These are phyloP conservation scores for Solanum ossicruentum DNA, from an alignment of 257 asterid species.

Conservation along the genomic window DNA sequence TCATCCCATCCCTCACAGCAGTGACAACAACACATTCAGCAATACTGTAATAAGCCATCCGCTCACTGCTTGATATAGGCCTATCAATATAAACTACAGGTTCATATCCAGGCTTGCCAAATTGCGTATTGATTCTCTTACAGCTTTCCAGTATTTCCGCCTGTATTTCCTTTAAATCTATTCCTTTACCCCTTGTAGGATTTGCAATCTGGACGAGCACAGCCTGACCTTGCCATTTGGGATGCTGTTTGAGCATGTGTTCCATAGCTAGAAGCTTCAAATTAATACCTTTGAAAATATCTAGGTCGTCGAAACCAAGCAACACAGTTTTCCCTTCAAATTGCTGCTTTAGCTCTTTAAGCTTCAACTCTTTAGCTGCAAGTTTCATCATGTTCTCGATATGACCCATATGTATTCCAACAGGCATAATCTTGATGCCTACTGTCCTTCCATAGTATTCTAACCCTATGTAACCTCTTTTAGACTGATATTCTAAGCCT, in stretches of 20 bases:
- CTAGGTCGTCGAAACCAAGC: slow-evolving; percentile 86
- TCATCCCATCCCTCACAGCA: slow-evolving; percentile 91
- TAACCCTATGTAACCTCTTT: slow-evolving; percentile 85
- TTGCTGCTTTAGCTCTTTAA: slow-evolving; percentile 55
- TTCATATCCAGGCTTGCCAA: slow-evolving; percentile 73
- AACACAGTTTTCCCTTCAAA: slow-evolving; percentile 67
- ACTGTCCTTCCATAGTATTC: slow-evolving; percentile 85
- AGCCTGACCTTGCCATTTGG: slow-evolving; percentile 70
- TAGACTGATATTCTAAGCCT: slow-evolving; percentile 81
- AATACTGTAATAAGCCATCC: slow-evolving; percentile 72
- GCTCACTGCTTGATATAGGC: slow-evolving; percentile 56
- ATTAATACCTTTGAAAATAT: slow-evolving; percentile 82
- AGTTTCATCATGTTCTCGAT: slow-evolving; percentile 65
- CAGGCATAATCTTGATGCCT: slow-evolving; percentile 89
- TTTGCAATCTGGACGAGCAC: slow-evolving; percentile 72
- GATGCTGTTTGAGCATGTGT: slow-evolving; percentile 67
- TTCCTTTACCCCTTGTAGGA: slow-evolving; percentile 75
- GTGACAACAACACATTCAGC: slow-evolving; percentile 92
- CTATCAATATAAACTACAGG: slow-evolving; percentile 51
- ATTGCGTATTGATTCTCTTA: slow-evolving; percentile 45
- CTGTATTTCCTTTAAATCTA: slow-evolving; percentile 49
- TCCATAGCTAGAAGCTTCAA: slow-evolving; percentile 84
- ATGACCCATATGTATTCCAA: slow-evolving; percentile 84
- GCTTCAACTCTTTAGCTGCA: slow-evolving; percentile 53
- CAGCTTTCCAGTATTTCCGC: slow-evolving; percentile 61